These are phyloP conservation scores for Nannizzia gypsea DNA, from an alignment of 2,329 filamentous ascomycete species.

Conservation along the genomic window DNA sequence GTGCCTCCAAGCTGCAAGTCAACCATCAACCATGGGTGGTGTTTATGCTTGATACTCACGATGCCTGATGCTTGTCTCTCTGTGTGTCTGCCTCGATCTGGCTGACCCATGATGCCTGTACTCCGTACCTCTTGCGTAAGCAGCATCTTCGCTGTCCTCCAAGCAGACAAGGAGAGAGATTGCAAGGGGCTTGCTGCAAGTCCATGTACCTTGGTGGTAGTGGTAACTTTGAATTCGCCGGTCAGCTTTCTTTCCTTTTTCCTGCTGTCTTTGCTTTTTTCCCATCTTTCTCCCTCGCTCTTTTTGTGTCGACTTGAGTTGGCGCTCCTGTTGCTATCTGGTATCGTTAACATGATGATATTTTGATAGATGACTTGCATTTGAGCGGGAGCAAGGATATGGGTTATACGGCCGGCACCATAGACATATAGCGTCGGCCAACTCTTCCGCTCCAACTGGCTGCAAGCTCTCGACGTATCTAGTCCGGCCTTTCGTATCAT, in stretches of 20 bases:
- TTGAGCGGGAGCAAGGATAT: neutral
- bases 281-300: neutral
- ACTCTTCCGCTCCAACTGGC: neutral
- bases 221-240: neutral
- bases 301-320: neutral
- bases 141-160: neutral
- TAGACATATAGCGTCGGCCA: neutral
- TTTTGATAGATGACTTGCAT: constrained; percentile 1
- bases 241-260: neutral
- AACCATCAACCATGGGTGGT: neutral
- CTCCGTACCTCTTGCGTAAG: neutral
- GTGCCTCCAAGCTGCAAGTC: neutral
- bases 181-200: neutral
- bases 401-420: neutral
- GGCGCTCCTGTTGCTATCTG: neutral
- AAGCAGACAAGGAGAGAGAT: neutral
- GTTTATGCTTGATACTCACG: neutral
- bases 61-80: neutral
- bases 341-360: neutral
- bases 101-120: neutral
- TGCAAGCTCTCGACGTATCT: neutral
- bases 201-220: constrained; percentile 3
- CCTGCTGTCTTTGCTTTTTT: neutral
- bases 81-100: neutral
- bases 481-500: neutral